Conservation (phyloP, 2,329 filamentous ascomycete species). For the Aureobasidium namibiae region DNA sequence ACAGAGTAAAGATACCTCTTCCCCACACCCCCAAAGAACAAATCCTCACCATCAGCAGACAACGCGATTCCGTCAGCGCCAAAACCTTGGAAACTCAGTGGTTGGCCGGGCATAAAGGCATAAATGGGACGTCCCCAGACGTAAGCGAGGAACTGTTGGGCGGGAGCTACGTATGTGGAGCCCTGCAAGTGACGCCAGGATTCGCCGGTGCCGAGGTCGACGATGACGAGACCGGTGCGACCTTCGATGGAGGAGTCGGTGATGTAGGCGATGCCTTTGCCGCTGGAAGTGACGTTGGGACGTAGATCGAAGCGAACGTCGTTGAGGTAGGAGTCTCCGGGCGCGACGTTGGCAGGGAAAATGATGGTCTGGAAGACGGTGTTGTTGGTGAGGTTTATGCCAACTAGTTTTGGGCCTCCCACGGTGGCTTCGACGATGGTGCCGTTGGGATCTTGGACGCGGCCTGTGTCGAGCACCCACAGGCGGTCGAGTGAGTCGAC, state of each 20-base stretch:
- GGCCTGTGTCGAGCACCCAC: conserved; percentile 48
- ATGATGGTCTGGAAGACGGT: conserved; percentile 43
- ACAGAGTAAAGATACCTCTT: conserved; percentile 39
- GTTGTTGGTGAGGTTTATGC: conserved; percentile 39
- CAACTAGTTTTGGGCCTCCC: conserved; percentile 45
- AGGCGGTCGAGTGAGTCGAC: conserved; percentile 42
- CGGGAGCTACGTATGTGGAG: conserved; percentile 32
- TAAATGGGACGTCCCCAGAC: conserved; percentile 44
- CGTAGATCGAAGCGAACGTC: conserved; percentile 48
- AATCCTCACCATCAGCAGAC: conserved; percentile 38
- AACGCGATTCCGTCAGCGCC: conserved; percentile 46
- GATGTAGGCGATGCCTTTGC: conserved; percentile 45
- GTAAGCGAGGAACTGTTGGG: conserved; percentile 39
- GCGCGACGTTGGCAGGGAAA: conserved; percentile 41
- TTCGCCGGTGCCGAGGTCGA: conserved; percentile 42
- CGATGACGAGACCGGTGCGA: conserved; percentile 42
- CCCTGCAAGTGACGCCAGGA: conserved; percentile 43
- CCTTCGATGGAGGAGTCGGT: conserved; percentile 43
- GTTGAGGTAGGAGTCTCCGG: conserved; percentile 44
- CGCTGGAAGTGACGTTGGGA: conserved; percentile 30
- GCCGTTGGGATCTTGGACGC: conserved; percentile 35
- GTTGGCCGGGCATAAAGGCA: conserved; percentile 28
- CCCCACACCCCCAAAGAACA: conserved; percentile 41
- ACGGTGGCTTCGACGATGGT: conserved; percentile 36
- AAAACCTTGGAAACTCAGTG: conserved; percentile 33